A percentile compares a stretch with the other conserved stretches of the same genome.
Conservation (phyloP, 2,329 filamentous ascomycete species). For the Metarhizium humberi region DNA sequence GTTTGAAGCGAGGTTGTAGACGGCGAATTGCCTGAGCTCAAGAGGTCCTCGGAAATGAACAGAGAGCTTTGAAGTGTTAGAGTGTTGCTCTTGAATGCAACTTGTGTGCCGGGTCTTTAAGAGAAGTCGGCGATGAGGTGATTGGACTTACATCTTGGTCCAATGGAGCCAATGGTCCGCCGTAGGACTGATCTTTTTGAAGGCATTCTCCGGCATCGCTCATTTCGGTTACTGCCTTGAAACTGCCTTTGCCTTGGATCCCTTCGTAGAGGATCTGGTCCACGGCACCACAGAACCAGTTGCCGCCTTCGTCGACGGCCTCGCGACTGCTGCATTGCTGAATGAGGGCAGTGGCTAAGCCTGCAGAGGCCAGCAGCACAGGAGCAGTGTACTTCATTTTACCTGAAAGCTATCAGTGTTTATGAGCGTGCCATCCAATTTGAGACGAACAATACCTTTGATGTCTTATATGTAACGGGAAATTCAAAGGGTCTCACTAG, state of each 20-base stretch:
- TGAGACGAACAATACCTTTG: too few species aligned
- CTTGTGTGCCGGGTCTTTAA: background rate
- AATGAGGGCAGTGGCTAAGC: slow-evolving; percentile 20
- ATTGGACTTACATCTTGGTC: slow-evolving; percentile 54
- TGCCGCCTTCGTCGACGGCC: slow-evolving; percentile 35
- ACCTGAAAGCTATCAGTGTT: background rate
- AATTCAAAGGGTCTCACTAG: too few species aligned
- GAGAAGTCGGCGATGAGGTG: background rate
- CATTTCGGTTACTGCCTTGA: slow-evolving; percentile 57
- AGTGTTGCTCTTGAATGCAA: background rate
- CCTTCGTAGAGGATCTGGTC: slow-evolving; percentile 58
- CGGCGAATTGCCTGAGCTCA: slow-evolving; percentile 56
- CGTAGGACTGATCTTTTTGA: slow-evolving; percentile 41
- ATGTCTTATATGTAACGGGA: too few species aligned
- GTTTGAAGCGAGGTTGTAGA: slow-evolving; percentile 46
- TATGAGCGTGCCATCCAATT: background rate
- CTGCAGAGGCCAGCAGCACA: slow-evolving; percentile 17
- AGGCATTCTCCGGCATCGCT: slow-evolving; percentile 43
- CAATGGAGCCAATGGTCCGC: slow-evolving; percentile 55
- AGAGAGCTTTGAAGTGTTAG: slow-evolving; percentile 44
- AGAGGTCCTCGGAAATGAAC: slow-evolving; percentile 65
- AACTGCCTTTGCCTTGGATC: slow-evolving; percentile 50
- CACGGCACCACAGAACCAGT: slow-evolving; percentile 59
- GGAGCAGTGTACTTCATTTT: slow-evolving; percentile 22
- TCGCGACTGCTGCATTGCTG: slow-evolving; percentile 25